phyloP scores from a whole-genome alignment of 2,329 filamentous ascomycete species.

The Colletotrichum sp. region DNA sequence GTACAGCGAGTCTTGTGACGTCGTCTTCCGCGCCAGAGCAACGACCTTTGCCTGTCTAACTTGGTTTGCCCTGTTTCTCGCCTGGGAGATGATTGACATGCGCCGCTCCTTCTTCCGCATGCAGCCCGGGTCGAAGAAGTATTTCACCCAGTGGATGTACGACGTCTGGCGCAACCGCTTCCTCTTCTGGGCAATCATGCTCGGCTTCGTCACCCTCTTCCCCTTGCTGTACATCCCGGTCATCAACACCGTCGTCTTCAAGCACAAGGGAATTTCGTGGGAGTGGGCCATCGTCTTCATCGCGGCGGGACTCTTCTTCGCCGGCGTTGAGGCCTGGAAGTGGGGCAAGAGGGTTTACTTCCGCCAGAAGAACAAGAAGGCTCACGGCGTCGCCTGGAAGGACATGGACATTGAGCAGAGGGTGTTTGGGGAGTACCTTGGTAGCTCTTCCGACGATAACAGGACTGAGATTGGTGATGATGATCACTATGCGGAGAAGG shows the following conservation, averaged over 20 bases:
- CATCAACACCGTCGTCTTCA: conserved; percentile 54
- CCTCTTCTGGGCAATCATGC: conserved; percentile 53
- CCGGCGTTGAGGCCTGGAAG: conserved; percentile 56
- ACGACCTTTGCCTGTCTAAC: conserved; percentile 71
- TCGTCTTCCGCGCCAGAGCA: conserved; percentile 67
- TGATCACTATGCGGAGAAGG: not conserved
- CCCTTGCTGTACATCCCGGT: conserved; percentile 53
- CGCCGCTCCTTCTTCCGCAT: conserved; percentile 70
- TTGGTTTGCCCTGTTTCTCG: conserved; percentile 71
- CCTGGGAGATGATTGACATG: conserved; percentile 72
- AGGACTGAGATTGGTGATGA: not conserved
- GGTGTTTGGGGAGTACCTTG: not conserved
- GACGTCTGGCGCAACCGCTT: conserved; percentile 58
- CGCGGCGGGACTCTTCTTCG: conserved; percentile 50
- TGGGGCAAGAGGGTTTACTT: conserved; percentile 44
- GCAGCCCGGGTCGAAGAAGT: conserved; percentile 59
- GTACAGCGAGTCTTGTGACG: conserved; percentile 54
- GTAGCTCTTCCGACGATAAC: not conserved
- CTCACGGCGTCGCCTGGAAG: not conserved
- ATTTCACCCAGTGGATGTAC: conserved; percentile 62
- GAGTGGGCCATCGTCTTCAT: conserved; percentile 59
- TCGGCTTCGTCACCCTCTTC: conserved; percentile 38
- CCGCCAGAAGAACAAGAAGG: conserved; percentile 3
- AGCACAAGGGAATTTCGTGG: conserved; percentile 42
- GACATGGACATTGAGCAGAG: conserved; percentile 16